Evolutionary conservation across 306 rosid genomes (phyloP), one percentile per base, ranked within the genome.

Genomic region (Medicago arabica): DNA sequence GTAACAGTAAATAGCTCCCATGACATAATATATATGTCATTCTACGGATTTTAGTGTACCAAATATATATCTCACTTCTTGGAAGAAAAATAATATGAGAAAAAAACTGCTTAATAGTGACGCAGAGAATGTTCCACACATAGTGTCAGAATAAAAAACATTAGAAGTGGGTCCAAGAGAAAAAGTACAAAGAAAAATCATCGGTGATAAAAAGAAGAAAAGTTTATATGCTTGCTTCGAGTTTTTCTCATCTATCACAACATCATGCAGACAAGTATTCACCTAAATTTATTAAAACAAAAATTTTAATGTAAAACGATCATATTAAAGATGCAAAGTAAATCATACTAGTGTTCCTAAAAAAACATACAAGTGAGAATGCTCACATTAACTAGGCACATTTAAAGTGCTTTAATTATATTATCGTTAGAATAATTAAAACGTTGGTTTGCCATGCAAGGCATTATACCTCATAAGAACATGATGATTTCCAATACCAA

Each of bases 361-460:
- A 39, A 31, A 39, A 65, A 12, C 58, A 23, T 46, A 46, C 78
- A 83, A 62, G 75, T 75, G 75, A 75, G 81, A 79, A 79, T 64
- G 74, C 75, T 84, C 78, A 83, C 74, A 81, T 86, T 74, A 23
- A 23, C 14, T 21, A 83, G 80, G 75, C 81, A 83, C 80, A 80
- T 59, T 67, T 57, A 76, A 59, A 67, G 73, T 71, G 63, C 69
- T 69, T 76, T 64, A 81, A 71, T 54, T 70, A 81, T 71, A 80
- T 40, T 14, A 74, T 76, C 76, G 78, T 80, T 78, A 85, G 69
- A 78, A 85, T 46, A 63, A 80, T 38, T 8, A 16, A 46, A 69
- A 87, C 41, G 75, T 79, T 61, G 75, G 80, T 75, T 84, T 78
- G 92, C 89, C 94, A 86, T 85, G 85, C 86, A 86, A 88, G 80